A percentile compares a stretch with the other conserved stretches of the same genome.
phyloP scores from a whole-genome alignment of 768 basidiomycete species.

The Lactarius psammicola region DNA sequence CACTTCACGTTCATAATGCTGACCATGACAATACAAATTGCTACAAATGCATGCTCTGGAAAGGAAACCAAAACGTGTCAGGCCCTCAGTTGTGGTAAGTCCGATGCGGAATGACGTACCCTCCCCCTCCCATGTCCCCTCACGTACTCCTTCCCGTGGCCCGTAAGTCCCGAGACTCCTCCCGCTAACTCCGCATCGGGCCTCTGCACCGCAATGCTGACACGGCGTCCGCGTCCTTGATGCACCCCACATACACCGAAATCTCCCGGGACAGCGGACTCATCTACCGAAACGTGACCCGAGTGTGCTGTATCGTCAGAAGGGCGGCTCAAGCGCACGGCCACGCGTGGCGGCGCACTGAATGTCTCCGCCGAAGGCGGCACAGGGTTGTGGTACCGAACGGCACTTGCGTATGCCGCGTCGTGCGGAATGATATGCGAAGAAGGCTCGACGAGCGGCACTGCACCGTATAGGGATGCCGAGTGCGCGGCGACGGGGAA shows the following conservation, averaged over 20 bases:
- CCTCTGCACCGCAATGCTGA: constrained; percentile 16
- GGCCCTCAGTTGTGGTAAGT: not conserved
- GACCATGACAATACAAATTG: not conserved
- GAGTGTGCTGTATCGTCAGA: not conserved
- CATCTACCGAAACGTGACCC: not conserved
- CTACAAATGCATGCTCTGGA: constrained; percentile 18
- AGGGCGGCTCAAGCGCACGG: constrained; percentile 14
- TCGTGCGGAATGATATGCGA: constrained; percentile 15
- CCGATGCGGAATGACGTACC: not conserved
- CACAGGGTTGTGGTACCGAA: constrained; percentile 6
- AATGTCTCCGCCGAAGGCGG: constrained; percentile 6
- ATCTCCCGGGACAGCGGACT: not conserved
- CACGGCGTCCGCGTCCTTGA: constrained; percentile 11
- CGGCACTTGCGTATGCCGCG: constrained; percentile 15
- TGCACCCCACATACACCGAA: not conserved
- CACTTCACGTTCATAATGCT: not conserved
- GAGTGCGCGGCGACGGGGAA: not conserved
- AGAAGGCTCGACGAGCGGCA: not conserved
- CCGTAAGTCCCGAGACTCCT: not conserved
- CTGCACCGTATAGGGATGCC: not conserved
- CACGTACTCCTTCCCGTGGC: not conserved
- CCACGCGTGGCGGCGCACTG: not conserved
- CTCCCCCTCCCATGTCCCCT: constrained; percentile 19
- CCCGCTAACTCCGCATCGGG: not conserved
- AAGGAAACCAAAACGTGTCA: not conserved